phyloP scores from a whole-genome alignment of 1,284 basidiomycete species.

The Fomitopsis betulina region DNA sequence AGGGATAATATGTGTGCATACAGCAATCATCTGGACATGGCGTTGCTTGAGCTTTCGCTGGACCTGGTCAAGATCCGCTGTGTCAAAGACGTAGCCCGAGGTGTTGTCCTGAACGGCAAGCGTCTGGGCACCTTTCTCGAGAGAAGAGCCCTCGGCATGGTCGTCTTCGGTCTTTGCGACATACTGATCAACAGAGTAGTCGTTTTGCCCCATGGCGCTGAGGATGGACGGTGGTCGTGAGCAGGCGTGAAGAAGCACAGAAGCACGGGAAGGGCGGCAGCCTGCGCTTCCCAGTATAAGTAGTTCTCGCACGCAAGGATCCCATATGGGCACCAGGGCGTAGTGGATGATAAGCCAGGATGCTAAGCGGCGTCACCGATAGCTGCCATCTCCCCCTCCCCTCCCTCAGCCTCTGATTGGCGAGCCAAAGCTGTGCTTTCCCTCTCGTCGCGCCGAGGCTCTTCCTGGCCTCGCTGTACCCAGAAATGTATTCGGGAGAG shows the following conservation, averaged over 20 bases:
- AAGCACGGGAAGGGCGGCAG: neutral
- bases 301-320: neutral
- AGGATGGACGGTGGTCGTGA: neutral
- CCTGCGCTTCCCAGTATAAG: neutral
- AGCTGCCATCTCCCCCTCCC: neutral
- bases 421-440: neutral
- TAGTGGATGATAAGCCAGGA: neutral
- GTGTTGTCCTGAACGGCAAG: conserved; percentile 22
- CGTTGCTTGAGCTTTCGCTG: conserved; percentile 64
- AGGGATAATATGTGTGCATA: conserved; percentile 4
- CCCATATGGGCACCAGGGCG: neutral
- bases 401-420: neutral
- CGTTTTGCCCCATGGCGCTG: conserved; percentile 1
- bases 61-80: conserved; percentile 55
- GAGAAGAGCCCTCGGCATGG: conserved; percentile 16
- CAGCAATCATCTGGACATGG: conserved; percentile 64
- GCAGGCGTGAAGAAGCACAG: neutral
- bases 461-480: neutral
- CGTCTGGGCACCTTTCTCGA: conserved; percentile 30
- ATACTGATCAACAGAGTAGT: neutral
- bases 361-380: neutral
- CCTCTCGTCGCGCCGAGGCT: neutral
- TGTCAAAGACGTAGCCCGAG: conserved; percentile 37
- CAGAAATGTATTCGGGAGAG: neutral
- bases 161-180: conserved; percentile 7